phyloP scores from a whole-genome alignment of 441 rosid species.

The Aquilaria agallochum region DNA sequence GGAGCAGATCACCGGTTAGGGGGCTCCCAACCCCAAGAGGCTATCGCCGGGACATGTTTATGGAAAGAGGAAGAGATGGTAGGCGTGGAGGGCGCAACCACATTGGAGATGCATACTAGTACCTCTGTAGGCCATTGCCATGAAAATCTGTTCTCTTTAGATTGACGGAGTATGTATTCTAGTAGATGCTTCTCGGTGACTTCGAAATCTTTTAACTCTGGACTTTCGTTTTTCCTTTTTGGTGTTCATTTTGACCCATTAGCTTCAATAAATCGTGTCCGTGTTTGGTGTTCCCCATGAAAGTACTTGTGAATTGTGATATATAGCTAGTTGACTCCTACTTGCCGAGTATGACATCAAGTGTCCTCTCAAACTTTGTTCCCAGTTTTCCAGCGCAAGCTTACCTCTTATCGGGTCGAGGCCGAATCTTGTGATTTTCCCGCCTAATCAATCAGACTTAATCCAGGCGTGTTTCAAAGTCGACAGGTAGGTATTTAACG shows the following conservation, averaged over 20 bases:
- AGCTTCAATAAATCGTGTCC: conserved; percentile 11
- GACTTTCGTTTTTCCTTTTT: not conserved
- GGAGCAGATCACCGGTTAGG: conserved; percentile 80
- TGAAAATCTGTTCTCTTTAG: conserved; percentile 14
- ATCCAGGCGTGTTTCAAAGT: not conserved
- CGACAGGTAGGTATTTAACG: conserved; percentile 9
- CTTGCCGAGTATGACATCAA: too few species aligned
- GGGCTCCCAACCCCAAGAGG: conserved; percentile 46
- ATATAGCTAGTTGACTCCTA: too few species aligned
- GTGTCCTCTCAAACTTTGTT: conserved; percentile 23
- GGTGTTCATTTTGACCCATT: too few species aligned
- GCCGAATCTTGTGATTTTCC: conserved; percentile 6
- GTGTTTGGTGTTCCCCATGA: too few species aligned
- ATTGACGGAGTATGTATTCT: conserved; percentile 8
- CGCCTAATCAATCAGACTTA: not conserved
- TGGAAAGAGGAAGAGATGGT: conserved; percentile 59
- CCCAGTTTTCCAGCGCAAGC: conserved; percentile 16
- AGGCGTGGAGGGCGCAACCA: conserved; percentile 51
- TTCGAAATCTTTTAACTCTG: not conserved
- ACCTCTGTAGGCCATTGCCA: conserved; percentile 11
- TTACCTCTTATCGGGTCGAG: conserved; percentile 8
- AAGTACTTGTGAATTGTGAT: too few species aligned
- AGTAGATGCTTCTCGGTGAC: not conserved
- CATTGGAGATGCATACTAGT: conserved; percentile 48
- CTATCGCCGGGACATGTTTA: conserved; percentile 47